phyloP scores from a whole-genome alignment of 495 filamentous ascomycete genomes.

The Xylaria acuta region DNA sequence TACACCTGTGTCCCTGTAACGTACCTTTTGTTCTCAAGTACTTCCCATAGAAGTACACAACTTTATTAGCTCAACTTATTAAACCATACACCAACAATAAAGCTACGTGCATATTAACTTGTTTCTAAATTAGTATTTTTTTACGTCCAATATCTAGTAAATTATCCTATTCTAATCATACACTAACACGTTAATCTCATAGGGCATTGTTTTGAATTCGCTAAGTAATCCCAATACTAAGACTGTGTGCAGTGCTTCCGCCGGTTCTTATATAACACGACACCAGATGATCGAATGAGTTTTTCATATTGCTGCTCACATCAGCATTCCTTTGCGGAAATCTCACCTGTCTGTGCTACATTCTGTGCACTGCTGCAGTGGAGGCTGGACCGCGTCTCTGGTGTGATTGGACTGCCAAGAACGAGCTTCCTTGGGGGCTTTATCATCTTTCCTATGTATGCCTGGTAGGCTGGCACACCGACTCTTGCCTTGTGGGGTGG shows the following conservation, averaged over 20 bases:
- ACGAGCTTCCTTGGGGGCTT: background rate
- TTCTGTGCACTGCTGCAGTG: background rate
- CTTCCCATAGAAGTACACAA: background rate
- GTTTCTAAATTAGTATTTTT: background rate
- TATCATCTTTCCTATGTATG: background rate
- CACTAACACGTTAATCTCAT: background rate
- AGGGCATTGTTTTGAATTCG: background rate
- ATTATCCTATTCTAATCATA: background rate
- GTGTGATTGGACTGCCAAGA: slow-evolving; percentile 9
- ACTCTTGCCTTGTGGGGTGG: slow-evolving; percentile 19
- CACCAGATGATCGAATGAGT: background rate
- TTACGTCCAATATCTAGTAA: background rate
- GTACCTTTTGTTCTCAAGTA: background rate
- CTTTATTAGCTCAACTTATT: background rate
- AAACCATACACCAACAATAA: background rate
- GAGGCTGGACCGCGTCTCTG: background rate
- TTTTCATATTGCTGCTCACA: slow-evolving; percentile 9
- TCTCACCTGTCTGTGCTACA: background rate
- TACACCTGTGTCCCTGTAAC: background rate
- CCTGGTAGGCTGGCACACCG: slow-evolving; percentile 21
- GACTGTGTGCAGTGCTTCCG: background rate
- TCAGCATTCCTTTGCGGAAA: slow-evolving; percentile 13
- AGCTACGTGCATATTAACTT: background rate
- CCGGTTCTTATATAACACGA: background rate
- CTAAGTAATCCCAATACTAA: background rate